Evolutionary conservation across 2,329 filamentous ascomycete species (phyloP), one percentile per base, ranked within the genome.

Genomic region (Ophiostoma fasciatum): DNA sequence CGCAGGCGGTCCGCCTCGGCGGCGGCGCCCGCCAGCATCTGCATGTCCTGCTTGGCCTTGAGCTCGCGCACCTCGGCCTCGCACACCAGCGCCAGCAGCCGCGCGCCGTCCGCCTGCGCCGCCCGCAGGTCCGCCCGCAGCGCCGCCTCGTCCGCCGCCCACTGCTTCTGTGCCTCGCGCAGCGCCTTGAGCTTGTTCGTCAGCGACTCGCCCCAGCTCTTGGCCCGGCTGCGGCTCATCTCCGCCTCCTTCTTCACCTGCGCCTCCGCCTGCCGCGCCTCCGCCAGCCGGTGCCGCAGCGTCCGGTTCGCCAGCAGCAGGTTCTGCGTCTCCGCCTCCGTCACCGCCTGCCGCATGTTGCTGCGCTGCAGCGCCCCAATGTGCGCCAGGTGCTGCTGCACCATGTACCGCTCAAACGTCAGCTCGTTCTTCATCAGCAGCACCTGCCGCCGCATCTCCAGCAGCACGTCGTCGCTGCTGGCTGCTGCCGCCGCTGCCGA

Each of bases 401-500:
- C 88, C 48, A 88, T 67, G 54, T 84, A 88, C 19, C 80, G 68
- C 53, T 90, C 83, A 49, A 88, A 90, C 45, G 80, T 82, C 29
- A 90, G 62, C 47, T 90, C 82, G 42, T 87, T 90, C 30, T 78
- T 74, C 10, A 90, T 56, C 3, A 87, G 59, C 36, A 84, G 68
- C n/a, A 84, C 70, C 47, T 85, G 78, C 28, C 78, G 70, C 45
- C 83, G 75, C 4, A 90, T 58, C 44, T 74, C 71, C 2, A 67
- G 59, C 35, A 37, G 6, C 7, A 20, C 28, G 3, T 31, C 22
- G 5, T 33, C 31, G 17, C n/a, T 29, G 12, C 25, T 8, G 15
- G 18, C 21, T n/a, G n/a, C n/a, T n/a, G n/a, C n/a, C n/a, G n/a
- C n/a, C n/a, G n/a, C n/a, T n/a, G n/a, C n/a, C n/a, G n/a, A n/a